These are phyloP conservation scores for Pseudogymnoascus sp. DNA, from an alignment of 2,329 filamentous ascomycete species.

Conservation along the genomic window DNA sequence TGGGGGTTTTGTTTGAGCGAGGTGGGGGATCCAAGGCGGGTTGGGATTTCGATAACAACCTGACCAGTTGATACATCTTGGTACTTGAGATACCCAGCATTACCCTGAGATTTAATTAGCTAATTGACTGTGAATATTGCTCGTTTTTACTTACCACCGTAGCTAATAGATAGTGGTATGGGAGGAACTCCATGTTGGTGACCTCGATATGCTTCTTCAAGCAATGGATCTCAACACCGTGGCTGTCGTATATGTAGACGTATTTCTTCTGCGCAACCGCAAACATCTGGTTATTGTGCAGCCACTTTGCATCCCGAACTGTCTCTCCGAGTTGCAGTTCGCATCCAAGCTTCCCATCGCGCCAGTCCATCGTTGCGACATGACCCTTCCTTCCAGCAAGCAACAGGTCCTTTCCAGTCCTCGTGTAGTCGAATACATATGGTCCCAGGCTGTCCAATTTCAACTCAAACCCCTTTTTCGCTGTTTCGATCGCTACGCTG, in stretches of 20 bases:
- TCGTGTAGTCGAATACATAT: constrained; percentile 80
- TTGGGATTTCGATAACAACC: constrained; percentile 76
- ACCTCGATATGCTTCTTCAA: constrained; percentile 86
- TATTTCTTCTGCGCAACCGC: constrained; percentile 94
- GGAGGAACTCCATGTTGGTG: constrained; percentile 88
- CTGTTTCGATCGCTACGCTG: constrained; percentile 71
- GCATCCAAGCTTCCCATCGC: constrained; percentile 81
- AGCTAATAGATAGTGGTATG: constrained; percentile 89
- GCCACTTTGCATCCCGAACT: constrained; percentile 78
- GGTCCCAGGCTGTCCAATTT: constrained; percentile 76
- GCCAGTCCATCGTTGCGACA: constrained; percentile 94
- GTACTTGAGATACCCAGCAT: constrained; percentile 81
- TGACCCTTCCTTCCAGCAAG: constrained; percentile 88
- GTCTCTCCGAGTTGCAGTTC: constrained; percentile 90
- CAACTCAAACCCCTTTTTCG: constrained; percentile 88
- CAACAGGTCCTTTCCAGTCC: constrained; percentile 79
- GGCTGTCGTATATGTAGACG: constrained; percentile 90
- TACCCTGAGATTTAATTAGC: constrained; percentile 45
- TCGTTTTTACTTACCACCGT: constrained; percentile 56
- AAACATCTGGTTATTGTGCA: constrained; percentile 92
- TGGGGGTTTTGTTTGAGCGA: constrained; percentile 81
- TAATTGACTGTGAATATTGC: neutral
- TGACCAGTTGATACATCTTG: constrained; percentile 92
- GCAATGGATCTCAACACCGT: constrained; percentile 87
- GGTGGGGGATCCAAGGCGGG: constrained; percentile 74